Evolutionary conservation across 140 eudicot genomes (phyloP), one percentile per base, ranked within the genome.

Genomic region (Stevia rebaudiana): DNA sequence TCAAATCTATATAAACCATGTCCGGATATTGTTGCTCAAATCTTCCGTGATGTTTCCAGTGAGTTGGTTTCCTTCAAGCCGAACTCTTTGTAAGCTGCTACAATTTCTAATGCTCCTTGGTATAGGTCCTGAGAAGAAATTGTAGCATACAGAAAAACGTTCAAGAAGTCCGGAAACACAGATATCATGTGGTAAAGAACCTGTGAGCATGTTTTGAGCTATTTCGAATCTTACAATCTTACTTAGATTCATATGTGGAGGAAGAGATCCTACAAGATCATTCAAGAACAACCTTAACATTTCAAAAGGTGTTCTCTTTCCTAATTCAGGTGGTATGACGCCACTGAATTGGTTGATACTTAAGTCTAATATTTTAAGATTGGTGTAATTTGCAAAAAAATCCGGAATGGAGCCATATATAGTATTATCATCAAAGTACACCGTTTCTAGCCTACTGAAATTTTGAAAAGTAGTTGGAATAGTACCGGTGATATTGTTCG

Each of bases 51-150:
- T 56, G 24, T 56, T 56, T 56, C 63, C 43, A 8, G 63, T 56
- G 8, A 56, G n/a, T 31, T 56, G 42, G 63, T 56, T 56, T n/a
- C 7, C 8, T 5, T 56, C 69, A 3, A 83, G 73, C 49, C 73
- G 36, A 8, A 76, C 28, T 17, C 71, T 65, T 0, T 0, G 4
- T 11, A 83, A 61, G 57, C 61, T 76, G 10, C 83, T 52, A 61
- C 89, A 83, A 13, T 76, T 76, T 52, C 54, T 79, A 11, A 83
- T 19, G 71, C 83, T 74, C 28, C 9, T 57, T 36, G 89, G 89
- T 5, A 83, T 37, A 39, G 31, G 65, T 4, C 85, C 85, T 3
- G 74, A 43, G 40, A 83, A 74, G 16, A 37, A 17, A 58, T 83
- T 83, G 22, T 28, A 31, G 12, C 5, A 10, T 3, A 36, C 76